A percentile compares a stretch with the other conserved stretches of the same genome.
Conservation (phyloP, 495 filamentous ascomycete genomes). For the Aspergillus indologenus region DNA sequence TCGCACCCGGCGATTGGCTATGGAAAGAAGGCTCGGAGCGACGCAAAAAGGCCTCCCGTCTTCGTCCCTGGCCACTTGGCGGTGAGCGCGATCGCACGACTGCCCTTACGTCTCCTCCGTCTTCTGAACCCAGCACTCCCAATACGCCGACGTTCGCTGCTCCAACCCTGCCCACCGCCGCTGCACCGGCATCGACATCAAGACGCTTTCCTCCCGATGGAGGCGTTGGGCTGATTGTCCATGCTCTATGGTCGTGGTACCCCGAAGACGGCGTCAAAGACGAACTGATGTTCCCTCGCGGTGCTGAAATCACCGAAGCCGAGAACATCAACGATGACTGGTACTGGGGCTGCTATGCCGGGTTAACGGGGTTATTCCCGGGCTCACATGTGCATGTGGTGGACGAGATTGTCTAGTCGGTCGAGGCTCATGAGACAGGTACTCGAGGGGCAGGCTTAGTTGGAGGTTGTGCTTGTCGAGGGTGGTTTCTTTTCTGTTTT, state of each 20-base stretch:
- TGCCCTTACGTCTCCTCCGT: neutral
- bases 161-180: constrained; percentile 10
- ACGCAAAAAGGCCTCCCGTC: constrained; percentile 48
- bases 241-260: constrained; percentile 71
- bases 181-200: constrained; percentile 6
- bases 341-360: constrained; percentile 78
- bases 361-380: constrained; percentile 71
- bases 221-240: constrained; percentile 58
- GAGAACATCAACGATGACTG: constrained; percentile 85
- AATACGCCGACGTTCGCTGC: constrained; percentile 16
- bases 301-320: constrained; percentile 75
- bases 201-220: constrained; percentile 66
- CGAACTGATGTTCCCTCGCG: constrained; percentile 78
- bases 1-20: constrained; percentile 42
- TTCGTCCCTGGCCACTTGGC: constrained; percentile 18
- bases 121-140: constrained; percentile 17
- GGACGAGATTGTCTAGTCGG: constrained; percentile 31
- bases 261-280: constrained; percentile 59
- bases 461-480: neutral
- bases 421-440: no score
- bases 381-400: constrained; percentile 60
- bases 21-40: constrained; percentile 49
- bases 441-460: no score
- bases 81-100: constrained; percentile 9
- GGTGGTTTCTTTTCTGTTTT: neutral